These are phyloP conservation scores for Acanthamoeba culbertsoni DNA, from an alignment of 208 protist genomes.

Conservation along the genomic window DNA sequence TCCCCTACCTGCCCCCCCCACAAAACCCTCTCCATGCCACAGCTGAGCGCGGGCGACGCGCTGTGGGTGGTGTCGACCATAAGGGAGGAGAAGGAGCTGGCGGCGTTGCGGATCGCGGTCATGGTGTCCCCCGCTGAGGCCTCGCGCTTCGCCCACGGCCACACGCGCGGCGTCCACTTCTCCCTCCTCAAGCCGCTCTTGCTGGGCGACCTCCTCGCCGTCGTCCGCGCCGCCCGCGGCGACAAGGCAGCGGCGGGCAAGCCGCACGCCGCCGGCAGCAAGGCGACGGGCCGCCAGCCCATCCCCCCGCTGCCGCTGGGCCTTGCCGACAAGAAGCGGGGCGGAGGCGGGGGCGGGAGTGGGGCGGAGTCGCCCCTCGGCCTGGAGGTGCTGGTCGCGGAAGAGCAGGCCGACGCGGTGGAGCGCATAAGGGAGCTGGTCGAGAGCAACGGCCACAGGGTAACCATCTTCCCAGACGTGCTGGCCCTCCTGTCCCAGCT, in stretches of 20 bases:
- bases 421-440: not conserved
- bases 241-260: not conserved
- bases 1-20: too few relatives aligned
- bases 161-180: not conserved
- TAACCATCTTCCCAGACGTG: not conserved
- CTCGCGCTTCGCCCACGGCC: not conserved
- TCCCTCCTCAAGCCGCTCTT: not conserved
- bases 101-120: not conserved
- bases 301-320: not conserved
- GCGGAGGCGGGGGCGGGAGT: not conserved
- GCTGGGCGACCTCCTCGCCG: not conserved
- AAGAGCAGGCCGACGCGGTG: not conserved
- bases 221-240: not conserved
- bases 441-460: not conserved
- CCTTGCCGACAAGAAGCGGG: not conserved
- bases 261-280: not conserved
- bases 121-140: not conserved
- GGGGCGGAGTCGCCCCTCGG: not conserved
- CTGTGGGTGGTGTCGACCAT: conserved; percentile 9
- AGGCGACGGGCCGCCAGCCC: not conserved
- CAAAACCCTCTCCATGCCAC: too few relatives aligned
- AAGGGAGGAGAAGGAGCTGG: not conserved
- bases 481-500: not conserved
- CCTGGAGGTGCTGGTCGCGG: not conserved
- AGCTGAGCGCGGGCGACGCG: conserved; percentile 9